These are phyloP conservation scores for Leavenworthia alabamica DNA, from an alignment of 345 rosid genomes.

Conservation along the genomic window DNA sequence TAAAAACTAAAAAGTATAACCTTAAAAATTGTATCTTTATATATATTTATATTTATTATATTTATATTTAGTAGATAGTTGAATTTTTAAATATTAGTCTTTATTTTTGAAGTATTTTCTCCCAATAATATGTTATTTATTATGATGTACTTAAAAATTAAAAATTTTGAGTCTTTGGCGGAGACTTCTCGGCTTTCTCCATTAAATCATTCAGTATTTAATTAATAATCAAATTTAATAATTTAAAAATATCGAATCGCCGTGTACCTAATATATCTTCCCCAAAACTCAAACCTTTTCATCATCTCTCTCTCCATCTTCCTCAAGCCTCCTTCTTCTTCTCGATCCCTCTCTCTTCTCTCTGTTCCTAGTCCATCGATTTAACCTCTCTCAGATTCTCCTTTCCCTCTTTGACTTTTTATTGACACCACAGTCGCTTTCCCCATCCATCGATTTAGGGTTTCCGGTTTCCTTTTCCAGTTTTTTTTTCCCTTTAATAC, in stretches of 20 bases:
- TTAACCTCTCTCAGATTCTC: conserved; percentile 22
- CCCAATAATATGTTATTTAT: neutral
- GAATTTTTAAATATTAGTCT: neutral
- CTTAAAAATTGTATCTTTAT: too few relatives aligned
- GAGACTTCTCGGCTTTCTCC: conserved; percentile 11
- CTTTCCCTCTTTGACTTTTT: conserved; percentile 19
- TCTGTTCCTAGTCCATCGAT: conserved; percentile 12
- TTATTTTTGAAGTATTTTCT: too few relatives aligned
- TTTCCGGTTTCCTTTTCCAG: conserved; percentile 9
- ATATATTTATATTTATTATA: neutral
- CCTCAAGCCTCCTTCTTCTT: conserved; percentile 13
- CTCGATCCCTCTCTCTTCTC: conserved; percentile 27
- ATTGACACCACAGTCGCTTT: conserved; percentile 24
- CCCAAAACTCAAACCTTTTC: conserved; percentile 3
- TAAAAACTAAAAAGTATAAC: neutral
- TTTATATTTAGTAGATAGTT: neutral
- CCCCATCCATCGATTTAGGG: conserved; percentile 30
- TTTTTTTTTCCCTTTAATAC: neutral
- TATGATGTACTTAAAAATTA: neutral
- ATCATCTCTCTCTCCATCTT: conserved; percentile 7
- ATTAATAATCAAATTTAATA: neutral
- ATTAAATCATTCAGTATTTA: neutral
- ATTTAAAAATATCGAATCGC: neutral
- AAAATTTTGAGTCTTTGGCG: neutral
- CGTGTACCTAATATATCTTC: conserved; percentile 28